Evolutionary conservation across 2,329 filamentous ascomycete genomes (phyloP), one percentile per base, ranked within the genome.

Genomic region (Ascochyta fabae): DNA sequence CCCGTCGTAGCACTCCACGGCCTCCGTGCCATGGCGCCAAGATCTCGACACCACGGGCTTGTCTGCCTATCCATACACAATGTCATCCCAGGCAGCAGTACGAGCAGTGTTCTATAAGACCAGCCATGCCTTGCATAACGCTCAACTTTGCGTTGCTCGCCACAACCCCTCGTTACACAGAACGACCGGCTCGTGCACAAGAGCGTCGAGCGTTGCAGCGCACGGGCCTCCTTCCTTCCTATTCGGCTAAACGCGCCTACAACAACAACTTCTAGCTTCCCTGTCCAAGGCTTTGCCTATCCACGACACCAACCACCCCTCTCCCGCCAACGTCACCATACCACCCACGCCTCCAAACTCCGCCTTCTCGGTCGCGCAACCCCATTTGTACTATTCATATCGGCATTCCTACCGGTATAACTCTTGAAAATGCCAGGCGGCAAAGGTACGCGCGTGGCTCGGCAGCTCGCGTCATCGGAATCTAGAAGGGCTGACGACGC

Each of bases 361-460:
- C 10, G 55, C 58, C 55, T 68, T 60, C 53, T 53, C 64, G 58
- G 71, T 74, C 73, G 72, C 72, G 67, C 63, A 70, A 59, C 53
- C 55, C 46, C 66, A 70, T 69, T 55, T 36, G 65, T 68, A 62
- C 45, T 41, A 67, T 69, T 57, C 46, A 54, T 58, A 68, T 61
- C 61, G 55, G 58, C 53, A 59, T 62, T 56, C 36, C 58, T 52
- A 49, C 50, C 55, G 34, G 64, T 64, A 61, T 63, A 66, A 54
- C 48, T 56, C 48, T 56, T 56, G 60, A 71, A 65, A 71, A 89
- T 89, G 87, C 82, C 92, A 75, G 93, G 93, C 75, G 92, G 92
- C 82, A 97, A 97, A 85, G 93, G 93, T 85, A 96, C 92, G 84
- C 91, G 71, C 69, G 64, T 60, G 60, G 48, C 61, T 60, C 58